Base-by-base conservation (phyloP, 2,329 filamentous ascomycete species). In the Magnaporthiopsis incrustans region DNA sequence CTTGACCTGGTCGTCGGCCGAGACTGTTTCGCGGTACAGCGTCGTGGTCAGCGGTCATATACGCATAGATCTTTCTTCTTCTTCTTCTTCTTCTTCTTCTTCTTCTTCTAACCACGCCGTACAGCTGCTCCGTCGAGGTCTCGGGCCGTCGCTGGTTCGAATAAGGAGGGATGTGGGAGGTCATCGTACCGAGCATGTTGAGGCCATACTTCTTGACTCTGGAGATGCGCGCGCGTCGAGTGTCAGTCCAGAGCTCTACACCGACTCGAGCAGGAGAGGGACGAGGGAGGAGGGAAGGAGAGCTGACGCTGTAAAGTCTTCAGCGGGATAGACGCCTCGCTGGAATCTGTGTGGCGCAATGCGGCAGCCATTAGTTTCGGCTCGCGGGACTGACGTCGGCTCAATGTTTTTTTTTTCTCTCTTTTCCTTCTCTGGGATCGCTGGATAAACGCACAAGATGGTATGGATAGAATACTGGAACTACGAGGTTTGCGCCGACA, bases 401-500 rank as follows among this genome's bases (percentile, higher is more conserved):
- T 8, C 38, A 33, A 33, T 1, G 44, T 30, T 30, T 30, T 18
- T 18, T 33, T 12, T 33, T 12, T 33, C 7, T 33, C 7, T 33
- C 7, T 4, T 14, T 38, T 33, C 7, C 12, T 14, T 38, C 35
- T 8, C 15, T 32, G 44, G 30, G 60, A 4, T 32, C 2, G 35
- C 18, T 26, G 27, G 15, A 58, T 18, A 32, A 11, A 7, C 85
- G 71, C 83, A 95, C 87, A 99, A 82, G 65, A 99, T 98, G 0
- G 93, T 96, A 73, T 99, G 95, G 74, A 98, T 97, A 1, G 92
- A 97, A 77, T 97, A 99, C 82, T 99, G 92, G 74, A 99, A 99
- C 86, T 90, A 71, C 10, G 15, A 27, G 26, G 1, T 22, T 53
- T 27, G 27, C 27, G 30, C 18, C 44, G 12, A 33, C 18, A 33